Conservation (phyloP, 805 yeast genomes). For the Dipodascopsis uninucleata region DNA sequence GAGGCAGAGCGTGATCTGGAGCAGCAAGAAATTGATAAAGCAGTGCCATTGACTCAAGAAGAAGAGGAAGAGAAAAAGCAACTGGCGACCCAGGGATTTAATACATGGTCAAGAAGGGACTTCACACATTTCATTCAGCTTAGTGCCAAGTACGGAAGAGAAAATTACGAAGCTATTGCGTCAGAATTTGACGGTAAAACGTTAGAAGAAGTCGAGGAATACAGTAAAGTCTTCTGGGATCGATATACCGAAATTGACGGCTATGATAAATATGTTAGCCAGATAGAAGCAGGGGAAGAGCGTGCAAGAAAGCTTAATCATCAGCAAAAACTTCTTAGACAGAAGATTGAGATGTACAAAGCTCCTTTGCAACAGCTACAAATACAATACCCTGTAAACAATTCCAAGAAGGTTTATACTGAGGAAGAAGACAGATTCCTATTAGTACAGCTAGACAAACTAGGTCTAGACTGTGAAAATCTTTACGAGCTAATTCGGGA, state of each 20-base stretch:
- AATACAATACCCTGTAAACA: constrained; percentile 68
- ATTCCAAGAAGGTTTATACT: constrained; percentile 65
- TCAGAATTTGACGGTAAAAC: constrained; percentile 79
- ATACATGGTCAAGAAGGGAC: constrained; percentile 83
- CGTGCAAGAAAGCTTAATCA: constrained; percentile 57
- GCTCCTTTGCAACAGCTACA: constrained; percentile 78
- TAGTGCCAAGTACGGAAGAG: constrained; percentile 77
- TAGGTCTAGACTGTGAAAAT: constrained; percentile 76
- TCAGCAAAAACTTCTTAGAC: constrained; percentile 75
- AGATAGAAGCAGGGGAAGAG: constrained; percentile 88
- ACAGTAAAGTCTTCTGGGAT: constrained; percentile 78
- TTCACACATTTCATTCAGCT: constrained; percentile 74
- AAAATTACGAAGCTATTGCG: constrained; percentile 65
- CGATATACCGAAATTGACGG: constrained; percentile 79
- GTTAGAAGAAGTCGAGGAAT: constrained; percentile 70
- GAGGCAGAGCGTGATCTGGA: constrained; percentile 53
- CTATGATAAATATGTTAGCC: constrained; percentile 73
- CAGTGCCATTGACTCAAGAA: constrained; percentile 71
- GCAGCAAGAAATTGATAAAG: constrained; percentile 68
- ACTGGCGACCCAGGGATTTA: constrained; percentile 63
- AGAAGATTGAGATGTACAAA: constrained; percentile 64
- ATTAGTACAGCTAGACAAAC: constrained; percentile 70
- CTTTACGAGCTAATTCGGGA: constrained; percentile 75
- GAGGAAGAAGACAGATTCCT: constrained; percentile 91
- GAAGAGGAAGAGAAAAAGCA: constrained; percentile 69